Evolutionary conservation across 805 yeast genomes (phyloP), one percentile per base, ranked within the genome.

Genomic region (Ogataea ganodermae): DNA sequence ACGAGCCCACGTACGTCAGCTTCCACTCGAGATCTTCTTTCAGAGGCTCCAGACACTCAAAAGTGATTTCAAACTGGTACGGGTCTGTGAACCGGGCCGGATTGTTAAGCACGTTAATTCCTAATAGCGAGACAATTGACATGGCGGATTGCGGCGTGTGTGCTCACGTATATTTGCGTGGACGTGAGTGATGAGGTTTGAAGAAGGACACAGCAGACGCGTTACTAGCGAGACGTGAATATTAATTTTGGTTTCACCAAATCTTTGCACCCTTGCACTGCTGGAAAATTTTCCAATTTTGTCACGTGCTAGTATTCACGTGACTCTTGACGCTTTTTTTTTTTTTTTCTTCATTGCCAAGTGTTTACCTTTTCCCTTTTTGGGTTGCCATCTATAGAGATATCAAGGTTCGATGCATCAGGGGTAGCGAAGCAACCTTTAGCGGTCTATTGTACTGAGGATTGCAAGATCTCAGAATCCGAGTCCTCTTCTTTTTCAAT

Each of bases 21-120:
- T 94, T 94, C 99, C 99, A 94, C 67, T 94, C 99, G 48, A 94
- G 74, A 66, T 94, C 99, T 60, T 86, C 90, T 59, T 81, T 88
- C 56, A 94, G 73, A 1, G 96, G 90, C 67, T 94, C 99, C 39
- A 92, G 72, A 67, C 99, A 94, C 68, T 94, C 99, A 62, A 94
- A 94, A 0, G 99, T 94, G 68, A 94, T 94, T 67, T 94, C 98
- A 64, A 94, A 91, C 65, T 94, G 95, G 58, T 94, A 94, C 2
- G 97, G 88, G 60, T 89, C 97, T 3, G 88, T 76, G 73, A 94
- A 94, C 55, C 85, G 81, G 4, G 98, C 97, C 3, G 99, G 99
- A 60, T 94, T 94, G 66, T 89, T 92, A 48, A 92, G 76, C 23
- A 94, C 96, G 58, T 88, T 87, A 51, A 94, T 90, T 44, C 96